Evolutionary conservation across 345 rosid genomes (phyloP), one percentile per base, ranked within the genome.

Genomic region (Erucastrum elatum): DNA sequence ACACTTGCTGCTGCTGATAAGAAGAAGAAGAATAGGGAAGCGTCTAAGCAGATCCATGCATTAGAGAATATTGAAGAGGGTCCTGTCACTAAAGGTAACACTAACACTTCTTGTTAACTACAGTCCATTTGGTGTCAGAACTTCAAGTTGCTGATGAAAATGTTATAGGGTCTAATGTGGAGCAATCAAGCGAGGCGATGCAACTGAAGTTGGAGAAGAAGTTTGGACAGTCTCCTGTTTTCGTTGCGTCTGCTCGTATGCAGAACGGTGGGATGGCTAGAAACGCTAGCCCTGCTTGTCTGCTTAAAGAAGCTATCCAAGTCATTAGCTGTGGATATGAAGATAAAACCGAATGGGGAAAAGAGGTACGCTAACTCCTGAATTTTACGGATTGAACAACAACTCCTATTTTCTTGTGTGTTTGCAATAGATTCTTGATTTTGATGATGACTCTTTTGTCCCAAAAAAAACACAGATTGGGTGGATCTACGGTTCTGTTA

Each of bases 321-420:
- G 99, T 95, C 61, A 93, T 95, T 81, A 93, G 99, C 76, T 95
- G 99, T 3, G 99, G 99, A 13, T 95, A 95, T 39, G 99, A 95
- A 85, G 99, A 91, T 81, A 95, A 95, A 86, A 93, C 99, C 4
- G 99, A 95, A 86, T 93, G 99, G 99, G 99, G 99, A 74, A 95
- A 95, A 83, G 99, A 95, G 86, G 99, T 95, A 84, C 77, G 92
- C 84, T 21, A 60, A 12, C 35, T 72, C 37, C 16, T 6, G 13
- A 21, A 21, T 21, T 21, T 37, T 8, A 37, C 5, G 4, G 13
- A 41, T 9, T 41, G 49, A 41, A 10, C 49, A 41, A 10, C 49
- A 41, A 7, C 13, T 10, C 49, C 13, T 41, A 41, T 44, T 44
- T 44, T 44, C 53, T 44, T 44, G 53, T 44, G 5, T 44, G 5